phyloP scores from a whole-genome alignment of 768 basidiomycete genomes.

The Rhizopogon salebrosus region DNA sequence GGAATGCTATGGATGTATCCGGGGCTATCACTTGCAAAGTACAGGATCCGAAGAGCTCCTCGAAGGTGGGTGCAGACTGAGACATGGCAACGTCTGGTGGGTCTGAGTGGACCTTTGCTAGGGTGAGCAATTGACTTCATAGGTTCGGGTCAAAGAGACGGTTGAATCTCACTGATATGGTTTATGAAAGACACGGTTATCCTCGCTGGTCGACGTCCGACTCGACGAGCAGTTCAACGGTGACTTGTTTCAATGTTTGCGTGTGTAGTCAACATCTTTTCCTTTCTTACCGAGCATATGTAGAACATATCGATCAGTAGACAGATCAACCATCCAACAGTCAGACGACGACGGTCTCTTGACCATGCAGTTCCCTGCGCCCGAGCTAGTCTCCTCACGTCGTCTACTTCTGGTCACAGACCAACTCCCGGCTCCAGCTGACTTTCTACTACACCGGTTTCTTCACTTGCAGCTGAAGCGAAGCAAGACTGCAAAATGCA shows the following conservation, averaged over 20 bases:
- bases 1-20: conserved; percentile 57
- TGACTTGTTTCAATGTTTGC: background rate
- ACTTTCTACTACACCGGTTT: conserved; percentile 61
- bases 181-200: background rate
- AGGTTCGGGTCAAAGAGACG: background rate
- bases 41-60: conserved; percentile 57
- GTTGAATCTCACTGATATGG: background rate
- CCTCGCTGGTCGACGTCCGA: background rate
- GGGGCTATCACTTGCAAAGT: conserved; percentile 61
- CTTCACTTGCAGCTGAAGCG: conserved; percentile 50
- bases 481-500: conserved; percentile 27
- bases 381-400: conserved; percentile 43
- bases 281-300: background rate
- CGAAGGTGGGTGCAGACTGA: conserved; percentile 45
- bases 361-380: conserved; percentile 45
- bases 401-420: conserved; percentile 65
- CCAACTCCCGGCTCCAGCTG: conserved; percentile 62
- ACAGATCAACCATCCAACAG: background rate
- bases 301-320: background rate
- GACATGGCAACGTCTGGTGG: conserved; percentile 11
- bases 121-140: background rate
- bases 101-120: background rate
- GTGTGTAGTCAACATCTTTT: background rate
- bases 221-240: too few species aligned
- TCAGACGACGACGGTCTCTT: background rate